phyloP scores from a whole-genome alignment of 257 asterid genomes.

The Lycium barbarum region DNA sequence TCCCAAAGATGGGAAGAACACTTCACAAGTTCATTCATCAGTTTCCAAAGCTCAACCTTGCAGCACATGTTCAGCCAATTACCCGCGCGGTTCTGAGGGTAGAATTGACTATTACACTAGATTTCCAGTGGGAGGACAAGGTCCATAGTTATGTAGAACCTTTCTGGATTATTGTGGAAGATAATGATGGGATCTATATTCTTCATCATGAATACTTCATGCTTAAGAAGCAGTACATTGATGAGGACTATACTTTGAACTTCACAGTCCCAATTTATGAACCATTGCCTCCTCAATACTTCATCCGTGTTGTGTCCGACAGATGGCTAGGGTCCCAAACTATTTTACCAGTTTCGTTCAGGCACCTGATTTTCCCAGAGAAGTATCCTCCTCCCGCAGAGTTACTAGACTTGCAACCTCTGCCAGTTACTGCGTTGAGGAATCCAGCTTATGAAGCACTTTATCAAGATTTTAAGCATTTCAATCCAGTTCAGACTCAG shows the following conservation, averaged over 20 bases:
- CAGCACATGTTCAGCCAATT: constrained; percentile 54
- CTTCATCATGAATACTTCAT: constrained; percentile 52
- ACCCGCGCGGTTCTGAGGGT: constrained; percentile 52
- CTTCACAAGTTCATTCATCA: constrained; percentile 50
- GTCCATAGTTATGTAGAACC: constrained; percentile 57
- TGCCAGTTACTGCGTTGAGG: constrained; percentile 52
- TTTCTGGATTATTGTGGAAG: constrained; percentile 56
- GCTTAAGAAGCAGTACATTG: constrained; percentile 52
- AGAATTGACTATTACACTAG: constrained; percentile 52
- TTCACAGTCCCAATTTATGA: constrained; percentile 53
- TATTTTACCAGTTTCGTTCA: constrained; percentile 48
- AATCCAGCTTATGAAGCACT: constrained; percentile 50
- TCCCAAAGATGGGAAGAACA: constrained; percentile 47
- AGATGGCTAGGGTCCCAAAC: constrained; percentile 50
- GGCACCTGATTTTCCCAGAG: constrained; percentile 53
- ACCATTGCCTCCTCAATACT: constrained; percentile 52
- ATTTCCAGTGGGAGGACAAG: constrained; percentile 55
- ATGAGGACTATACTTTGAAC: constrained; percentile 49
- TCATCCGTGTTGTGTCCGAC: constrained; percentile 51
- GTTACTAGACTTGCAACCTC: constrained; percentile 52
- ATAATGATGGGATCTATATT: constrained; percentile 48
- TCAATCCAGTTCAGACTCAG: constrained; percentile 58
- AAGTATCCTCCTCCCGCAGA: constrained; percentile 55
- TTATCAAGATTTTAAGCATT: constrained; percentile 48
- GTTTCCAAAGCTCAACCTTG: constrained; percentile 51